Conservation (phyloP, 2,329 filamentous ascomycete genomes). For the Stagonosporopsis vannaccii region DNA sequence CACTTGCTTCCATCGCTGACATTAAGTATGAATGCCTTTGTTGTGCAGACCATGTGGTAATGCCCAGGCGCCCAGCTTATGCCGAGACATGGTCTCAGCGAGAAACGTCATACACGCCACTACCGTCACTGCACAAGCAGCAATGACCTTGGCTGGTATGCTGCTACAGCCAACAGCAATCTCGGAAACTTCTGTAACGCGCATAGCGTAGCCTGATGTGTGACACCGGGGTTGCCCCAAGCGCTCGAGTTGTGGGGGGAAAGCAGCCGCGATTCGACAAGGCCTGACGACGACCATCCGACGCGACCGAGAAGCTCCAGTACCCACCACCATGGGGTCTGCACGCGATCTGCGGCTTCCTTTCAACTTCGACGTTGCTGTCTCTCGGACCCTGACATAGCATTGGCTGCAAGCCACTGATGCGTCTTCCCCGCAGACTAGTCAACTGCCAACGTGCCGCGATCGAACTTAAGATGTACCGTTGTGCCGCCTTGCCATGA, state of each 20-base stretch:
- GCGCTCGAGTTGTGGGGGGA: conserved; percentile 31
- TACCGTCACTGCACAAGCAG: conserved; percentile 23
- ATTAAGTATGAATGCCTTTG: conserved; percentile 29
- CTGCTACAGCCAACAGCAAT: conserved; percentile 28
- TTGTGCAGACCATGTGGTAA: conserved; percentile 27
- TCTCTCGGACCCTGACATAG: neutral
- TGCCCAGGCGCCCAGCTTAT: conserved; percentile 30
- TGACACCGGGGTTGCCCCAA: conserved; percentile 27
- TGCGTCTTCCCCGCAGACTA: conserved; percentile 17
- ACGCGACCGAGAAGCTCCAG: conserved; percentile 16
- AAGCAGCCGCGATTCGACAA: conserved; percentile 22
- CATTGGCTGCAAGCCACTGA: conserved; percentile 15
- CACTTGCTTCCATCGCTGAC: conserved; percentile 8
- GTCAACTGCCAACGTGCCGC: conserved; percentile 17
- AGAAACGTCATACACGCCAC: conserved; percentile 35
- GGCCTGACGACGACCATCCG: conserved; percentile 24
- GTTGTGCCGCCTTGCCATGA: conserved; percentile 11
- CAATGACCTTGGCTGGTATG: conserved; percentile 23
- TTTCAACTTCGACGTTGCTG: conserved; percentile 10
- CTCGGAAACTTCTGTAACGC: conserved; percentile 18
- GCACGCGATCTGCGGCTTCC: conserved; percentile 11
- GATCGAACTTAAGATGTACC: neutral
- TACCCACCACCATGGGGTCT: conserved; percentile 10
- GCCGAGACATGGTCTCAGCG: conserved; percentile 28
- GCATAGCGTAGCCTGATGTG: conserved; percentile 28